Evolutionary conservation across 192 early-diverging fungal species (phyloP), one percentile per base, ranked within the genome.

Genomic region (Dispira parvispora): DNA sequence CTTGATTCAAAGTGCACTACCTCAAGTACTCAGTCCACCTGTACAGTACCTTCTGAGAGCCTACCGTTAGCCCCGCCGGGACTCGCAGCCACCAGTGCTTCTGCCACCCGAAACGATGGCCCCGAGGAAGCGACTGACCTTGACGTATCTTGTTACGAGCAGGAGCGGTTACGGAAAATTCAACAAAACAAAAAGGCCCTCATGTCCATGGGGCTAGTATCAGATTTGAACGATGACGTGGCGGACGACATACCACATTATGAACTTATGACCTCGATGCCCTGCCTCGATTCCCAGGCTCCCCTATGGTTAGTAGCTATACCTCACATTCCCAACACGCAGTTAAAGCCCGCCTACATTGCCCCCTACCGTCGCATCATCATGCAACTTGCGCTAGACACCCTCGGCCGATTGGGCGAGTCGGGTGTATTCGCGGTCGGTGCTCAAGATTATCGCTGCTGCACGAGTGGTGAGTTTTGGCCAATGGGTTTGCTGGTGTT

Each of bases 141-240:
- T 8, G 52, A 12, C 3, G 67, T 63, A 0, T 73, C 70, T 20
- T 63, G 61, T 62, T 78, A 78, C 62, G 77, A 78, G 67, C 63
- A 58, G 0, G 68, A 67, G 43, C 69, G 77, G 16, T 72, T 70
- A 65, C 63, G 70, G 0, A 69, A 73, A 63, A 75, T 78, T 55
- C 69, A 68, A 60, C 50, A 69, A 42, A 78, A 78, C 62, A 67
- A 69, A 43, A 63, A 73, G 45, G 66, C 71, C 62, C 77, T 78
- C 13, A 55, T 78, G 56, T 53, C 70, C 8, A 68, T 78, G 5
- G 90, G 90, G 0, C 68, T 92, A 11, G 81, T 89, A 11, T 90
- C 89, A 8, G 88, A 90, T 32, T 66, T 94, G 44, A 83, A 85
- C 68, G 86, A 90, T 61, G 80, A 83, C 46, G 82, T 81, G n/a